Evolutionary conservation across 345 rosid genomes (phyloP).

Genomic region (Acer saccharum): DNA sequence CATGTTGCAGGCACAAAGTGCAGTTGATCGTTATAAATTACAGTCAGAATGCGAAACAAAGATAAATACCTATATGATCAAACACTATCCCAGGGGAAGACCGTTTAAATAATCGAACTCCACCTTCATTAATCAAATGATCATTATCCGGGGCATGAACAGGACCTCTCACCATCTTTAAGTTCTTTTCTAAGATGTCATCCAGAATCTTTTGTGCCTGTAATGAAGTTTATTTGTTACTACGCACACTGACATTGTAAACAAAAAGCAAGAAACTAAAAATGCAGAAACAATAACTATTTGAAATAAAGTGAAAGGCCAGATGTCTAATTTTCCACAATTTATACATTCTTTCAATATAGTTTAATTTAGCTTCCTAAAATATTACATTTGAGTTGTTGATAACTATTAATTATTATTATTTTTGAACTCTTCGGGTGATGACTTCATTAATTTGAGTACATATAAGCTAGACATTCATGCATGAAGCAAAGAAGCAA

Average conservation of each 20-base stretch:
- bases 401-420: too few relatives aligned
- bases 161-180: slow-evolving; percentile 50
- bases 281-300: not conserved
- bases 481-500: not conserved
- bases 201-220: slow-evolving; percentile 89
- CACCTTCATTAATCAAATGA: slow-evolving; percentile 40
- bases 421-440: too few relatives aligned
- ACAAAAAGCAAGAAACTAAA: not conserved
- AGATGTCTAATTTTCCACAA: not conserved
- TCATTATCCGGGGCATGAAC: slow-evolving; percentile 30
- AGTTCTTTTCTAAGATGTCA: slow-evolving; percentile 58
- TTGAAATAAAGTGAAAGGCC: not conserved
- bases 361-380: not conserved
- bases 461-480: not conserved
- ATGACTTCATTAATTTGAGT: not conserved
- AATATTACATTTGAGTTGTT: not conserved
- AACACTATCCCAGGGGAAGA: slow-evolving; percentile 72
- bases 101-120: slow-evolving; percentile 67
- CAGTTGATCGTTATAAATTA: not conserved
- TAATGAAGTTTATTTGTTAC: slow-evolving; percentile 15
- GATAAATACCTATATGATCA: slow-evolving; percentile 53
- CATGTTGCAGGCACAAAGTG: not conserved
- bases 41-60: not conserved
- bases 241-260: not conserved
- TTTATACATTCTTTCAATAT: not conserved